Conservation (phyloP, 164 flowering plant species). For the Chloranthus sessilifolius region DNA sequence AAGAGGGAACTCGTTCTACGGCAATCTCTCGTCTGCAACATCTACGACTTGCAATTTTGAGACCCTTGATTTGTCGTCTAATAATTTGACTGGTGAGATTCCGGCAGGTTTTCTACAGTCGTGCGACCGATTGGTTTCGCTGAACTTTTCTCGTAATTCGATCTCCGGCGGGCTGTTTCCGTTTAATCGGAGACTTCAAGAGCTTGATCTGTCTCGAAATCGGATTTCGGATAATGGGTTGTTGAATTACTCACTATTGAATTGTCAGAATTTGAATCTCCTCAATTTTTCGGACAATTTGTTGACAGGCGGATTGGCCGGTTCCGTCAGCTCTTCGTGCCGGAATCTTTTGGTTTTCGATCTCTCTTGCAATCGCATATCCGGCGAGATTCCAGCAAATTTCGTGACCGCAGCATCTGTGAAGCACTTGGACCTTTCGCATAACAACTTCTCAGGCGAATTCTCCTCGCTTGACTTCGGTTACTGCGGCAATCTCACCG, state of each 20-base stretch:
- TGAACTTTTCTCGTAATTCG: constrained; percentile 50
- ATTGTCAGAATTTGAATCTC: constrained; percentile 37
- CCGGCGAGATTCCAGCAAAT: constrained; percentile 37
- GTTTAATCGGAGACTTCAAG: constrained; percentile 35
- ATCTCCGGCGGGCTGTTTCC: constrained; percentile 33
- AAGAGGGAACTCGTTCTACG: constrained; percentile 50
- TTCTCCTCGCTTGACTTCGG: constrained; percentile 42
- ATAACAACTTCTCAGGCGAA: constrained; percentile 57
- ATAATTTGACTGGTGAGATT: constrained; percentile 43
- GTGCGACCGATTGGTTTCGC: constrained; percentile 32
- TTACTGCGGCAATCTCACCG: constrained; percentile 46
- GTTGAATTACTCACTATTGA: constrained; percentile 25
- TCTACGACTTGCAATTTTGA: constrained; percentile 32
- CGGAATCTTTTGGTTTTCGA: constrained; percentile 38
- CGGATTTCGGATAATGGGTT: constrained; percentile 36
- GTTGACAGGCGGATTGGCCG: constrained; percentile 33
- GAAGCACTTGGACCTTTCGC: constrained; percentile 43
- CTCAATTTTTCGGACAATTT: constrained; percentile 58
- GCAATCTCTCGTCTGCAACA: constrained; percentile 27
- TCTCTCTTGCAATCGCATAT: constrained; percentile 45
- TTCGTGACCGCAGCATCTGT: constrained; percentile 20
- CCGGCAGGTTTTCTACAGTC: constrained; percentile 20
- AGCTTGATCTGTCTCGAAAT: constrained; percentile 64
- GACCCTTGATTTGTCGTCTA: constrained; percentile 49
- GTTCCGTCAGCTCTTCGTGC: constrained; percentile 26